A percentile compares a stretch with the other conserved stretches of the same genome.
phyloP scores from a whole-genome alignment of 78 protist genomes.

The slime mould (Dictyostelium discoideum) region DNA sequence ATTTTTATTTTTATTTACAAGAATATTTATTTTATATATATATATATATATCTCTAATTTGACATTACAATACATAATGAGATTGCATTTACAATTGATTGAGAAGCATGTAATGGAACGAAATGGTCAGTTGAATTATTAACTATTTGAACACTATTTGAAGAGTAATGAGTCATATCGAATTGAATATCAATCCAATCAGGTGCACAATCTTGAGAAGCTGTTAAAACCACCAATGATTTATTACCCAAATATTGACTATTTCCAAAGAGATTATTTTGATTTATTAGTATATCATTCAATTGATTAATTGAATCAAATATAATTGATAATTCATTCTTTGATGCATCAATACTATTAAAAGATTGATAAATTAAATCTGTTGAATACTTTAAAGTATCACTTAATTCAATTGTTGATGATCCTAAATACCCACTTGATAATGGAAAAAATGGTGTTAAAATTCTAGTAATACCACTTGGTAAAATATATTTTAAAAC shows the following conservation, averaged over 20 bases:
- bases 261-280: neutral
- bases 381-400: neutral
- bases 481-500: constrained; percentile 12
- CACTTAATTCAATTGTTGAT: neutral
- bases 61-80: neutral
- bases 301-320: neutral
- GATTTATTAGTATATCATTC: neutral
- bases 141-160: neutral
- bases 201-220: neutral
- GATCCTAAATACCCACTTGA: constrained; percentile 28
- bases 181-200: constrained; percentile 37
- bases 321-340: constrained; percentile 3
- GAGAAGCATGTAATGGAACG: constrained; percentile 23
- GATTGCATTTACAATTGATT: constrained; percentile 33
- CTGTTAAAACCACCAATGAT: constrained; percentile 52
- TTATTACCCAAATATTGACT: constrained; percentile 1
- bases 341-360: constrained; percentile 1
- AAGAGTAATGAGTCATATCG: neutral
- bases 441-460: constrained; percentile 8
- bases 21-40: too few relatives aligned
- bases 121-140: constrained; percentile 36
- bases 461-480: constrained; percentile 8
- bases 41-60: too few relatives aligned
- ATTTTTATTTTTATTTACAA: too few relatives aligned
- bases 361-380: neutral